Conservation (phyloP, 2,329 filamentous ascomycete genomes). For the Pyricularia sp. region DNA sequence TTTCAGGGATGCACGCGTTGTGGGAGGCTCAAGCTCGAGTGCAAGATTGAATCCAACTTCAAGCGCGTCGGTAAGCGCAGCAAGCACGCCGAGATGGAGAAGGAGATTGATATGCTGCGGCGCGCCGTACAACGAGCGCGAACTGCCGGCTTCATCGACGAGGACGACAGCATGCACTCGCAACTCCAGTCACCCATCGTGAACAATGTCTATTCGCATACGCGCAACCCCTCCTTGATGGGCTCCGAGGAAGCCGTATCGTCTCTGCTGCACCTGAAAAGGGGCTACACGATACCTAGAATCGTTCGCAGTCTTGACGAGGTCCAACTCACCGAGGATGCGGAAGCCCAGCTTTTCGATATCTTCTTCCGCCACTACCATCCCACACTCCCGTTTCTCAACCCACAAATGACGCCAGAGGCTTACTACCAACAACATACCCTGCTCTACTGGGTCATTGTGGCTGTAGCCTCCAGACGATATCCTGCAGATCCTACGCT, state of each 20-base stretch:
- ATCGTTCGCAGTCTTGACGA: slow-evolving; percentile 50
- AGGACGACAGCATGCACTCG: slow-evolving; percentile 36
- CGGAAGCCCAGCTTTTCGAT: slow-evolving; percentile 52
- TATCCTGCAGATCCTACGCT: slow-evolving; percentile 51
- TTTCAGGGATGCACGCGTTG: slow-evolving; percentile 68
- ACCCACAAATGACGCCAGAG: slow-evolving; percentile 52
- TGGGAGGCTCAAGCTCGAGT: slow-evolving; percentile 65
- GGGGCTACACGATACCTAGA: slow-evolving; percentile 46
- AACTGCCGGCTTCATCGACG: slow-evolving; percentile 41
- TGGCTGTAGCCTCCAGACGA: slow-evolving; percentile 61
- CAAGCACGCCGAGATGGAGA: slow-evolving; percentile 77
- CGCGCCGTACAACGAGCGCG: slow-evolving; percentile 48
- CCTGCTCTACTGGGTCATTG: slow-evolving; percentile 75
- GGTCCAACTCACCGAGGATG: slow-evolving; percentile 49
- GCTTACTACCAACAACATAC: slow-evolving; percentile 65
- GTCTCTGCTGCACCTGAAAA: slow-evolving; percentile 52
- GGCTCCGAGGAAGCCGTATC: slow-evolving; percentile 57
- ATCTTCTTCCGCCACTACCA: slow-evolving; percentile 69
- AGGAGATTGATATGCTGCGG: slow-evolving; percentile 59
- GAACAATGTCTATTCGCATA: slow-evolving; percentile 42
- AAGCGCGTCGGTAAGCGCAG: slow-evolving; percentile 70
- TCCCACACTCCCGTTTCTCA: slow-evolving; percentile 64
- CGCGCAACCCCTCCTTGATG: slow-evolving; percentile 50
- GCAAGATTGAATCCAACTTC: slow-evolving; percentile 80
- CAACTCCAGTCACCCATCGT: slow-evolving; percentile 46